phyloP scores from a whole-genome alignment of 345 rosid genomes.

The Populus nigra region DNA sequence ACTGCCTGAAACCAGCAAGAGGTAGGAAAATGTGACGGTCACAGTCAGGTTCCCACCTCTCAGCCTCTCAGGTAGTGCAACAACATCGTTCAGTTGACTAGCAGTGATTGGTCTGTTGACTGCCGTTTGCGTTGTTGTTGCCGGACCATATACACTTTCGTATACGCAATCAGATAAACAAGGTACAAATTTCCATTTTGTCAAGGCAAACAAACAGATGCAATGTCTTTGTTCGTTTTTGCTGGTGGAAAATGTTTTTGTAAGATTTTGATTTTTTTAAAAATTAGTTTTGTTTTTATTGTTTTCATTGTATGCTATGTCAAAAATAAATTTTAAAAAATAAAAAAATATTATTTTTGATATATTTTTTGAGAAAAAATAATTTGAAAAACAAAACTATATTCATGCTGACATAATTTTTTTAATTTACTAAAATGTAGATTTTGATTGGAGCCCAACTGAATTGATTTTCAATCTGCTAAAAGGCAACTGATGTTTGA shows the following conservation, averaged over 20 bases:
- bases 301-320: too few species aligned
- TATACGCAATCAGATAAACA: too few species aligned
- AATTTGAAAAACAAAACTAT: constrained; percentile 1
- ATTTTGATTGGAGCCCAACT: not conserved
- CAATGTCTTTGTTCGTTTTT: too few species aligned
- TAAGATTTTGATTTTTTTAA: too few species aligned
- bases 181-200: too few species aligned
- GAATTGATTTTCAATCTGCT: not conserved
- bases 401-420: not conserved
- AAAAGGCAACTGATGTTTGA: not conserved
- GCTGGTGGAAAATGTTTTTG: too few species aligned
- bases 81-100: constrained; percentile 5
- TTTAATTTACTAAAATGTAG: not conserved
- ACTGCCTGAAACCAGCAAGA: constrained; percentile 36
- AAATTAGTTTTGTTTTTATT: too few species aligned
- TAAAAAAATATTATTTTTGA: too few species aligned
- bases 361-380: too few species aligned
- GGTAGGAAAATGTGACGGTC: constrained; percentile 74
- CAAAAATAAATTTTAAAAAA: too few species aligned
- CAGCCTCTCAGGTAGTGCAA: constrained; percentile 59
- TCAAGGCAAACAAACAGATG: too few species aligned
- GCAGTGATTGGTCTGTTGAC: constrained; percentile 1
- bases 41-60: constrained; percentile 62
- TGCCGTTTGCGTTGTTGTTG: not conserved
- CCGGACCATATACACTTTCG: too few species aligned